Base-by-base conservation (phyloP, 805 yeast genomes). In the Cyberlindnera mississippiensis region DNA sequence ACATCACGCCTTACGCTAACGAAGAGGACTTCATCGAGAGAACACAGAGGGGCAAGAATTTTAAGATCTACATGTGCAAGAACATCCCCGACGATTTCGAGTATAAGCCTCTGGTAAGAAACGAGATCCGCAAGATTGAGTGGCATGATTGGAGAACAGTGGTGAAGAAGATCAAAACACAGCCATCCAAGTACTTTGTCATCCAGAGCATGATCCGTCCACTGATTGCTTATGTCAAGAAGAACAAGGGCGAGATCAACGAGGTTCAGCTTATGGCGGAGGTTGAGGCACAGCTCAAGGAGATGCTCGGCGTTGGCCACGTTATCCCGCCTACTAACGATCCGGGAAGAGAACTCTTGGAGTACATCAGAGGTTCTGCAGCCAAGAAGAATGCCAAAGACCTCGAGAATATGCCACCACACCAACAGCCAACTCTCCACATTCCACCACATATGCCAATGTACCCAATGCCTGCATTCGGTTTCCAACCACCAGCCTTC, bases 51-150 rank as follows among this genome's bases (percentile, higher is more conserved):
- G 96, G 93, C 7, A 91, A 93, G 62, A 87, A 87, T 62, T 85
- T 85, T 62, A 82, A 88, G 55, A 85, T 93, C 17, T 93, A 76
- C 61, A 66, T 91, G 39, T 78, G 86, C 19, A 75, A 75, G 33
- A 84, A 84, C 38, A 85, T 93, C 2, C 89, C 96, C 2, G 89
- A 84, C 51, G 79, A 78, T 48, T 76, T 76, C 35, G 61, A 63
- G n/a, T 93, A 93, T 56, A 75, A 70, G 48, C 97, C 99, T 1
- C 68, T 74, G 45, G 96, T 87, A 2, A 76, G 96, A 56, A 85
- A 85, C 60, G 99, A 93, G 65, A 95, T 93, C 50, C 76, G 82
- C 34, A 76, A 77, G 41, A 86, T 91, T 38, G 74, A 82, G 62
- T 91, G 97, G 98, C 67, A 69, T 49, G 82, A 79, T 52, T 66